A percentile compares a stretch with the other conserved stretches of the same genome.
These are phyloP conservation scores for Fraxinus velutina DNA, from an alignment of 305 asterid species.

Conservation along the genomic window DNA sequence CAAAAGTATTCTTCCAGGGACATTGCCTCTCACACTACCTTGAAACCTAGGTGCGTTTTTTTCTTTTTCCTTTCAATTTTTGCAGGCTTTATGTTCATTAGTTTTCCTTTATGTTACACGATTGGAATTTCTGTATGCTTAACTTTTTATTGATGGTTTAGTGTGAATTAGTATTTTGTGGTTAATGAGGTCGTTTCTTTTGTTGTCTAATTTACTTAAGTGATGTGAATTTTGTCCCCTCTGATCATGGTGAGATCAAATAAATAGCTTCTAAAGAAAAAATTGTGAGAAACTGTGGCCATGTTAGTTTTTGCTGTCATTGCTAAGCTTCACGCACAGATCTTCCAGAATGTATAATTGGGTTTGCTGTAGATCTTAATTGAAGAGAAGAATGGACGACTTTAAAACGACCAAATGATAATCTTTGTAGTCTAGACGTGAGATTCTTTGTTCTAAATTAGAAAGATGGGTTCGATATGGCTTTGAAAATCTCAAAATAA, in stretches of 20 bases:
- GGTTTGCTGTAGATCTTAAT: background rate
- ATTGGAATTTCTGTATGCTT: background rate
- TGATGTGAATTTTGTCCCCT: background rate
- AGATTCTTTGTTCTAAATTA: background rate
- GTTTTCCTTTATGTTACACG: background rate
- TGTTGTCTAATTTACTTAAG: background rate
- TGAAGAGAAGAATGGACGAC: background rate
- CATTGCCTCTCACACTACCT: conserved; percentile 81
- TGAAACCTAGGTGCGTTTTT: conserved; percentile 66
- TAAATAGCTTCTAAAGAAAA: background rate
- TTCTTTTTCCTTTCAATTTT: background rate
- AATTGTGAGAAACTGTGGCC: background rate
- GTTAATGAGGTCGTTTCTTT: background rate
- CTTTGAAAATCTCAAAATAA: background rate
- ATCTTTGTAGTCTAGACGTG: background rate
- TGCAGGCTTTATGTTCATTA: background rate
- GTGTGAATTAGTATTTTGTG: background rate
- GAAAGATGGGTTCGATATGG: background rate
- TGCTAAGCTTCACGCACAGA: background rate
- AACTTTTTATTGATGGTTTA: background rate
- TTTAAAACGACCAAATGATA: background rate
- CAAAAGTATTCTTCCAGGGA: conserved; percentile 94
- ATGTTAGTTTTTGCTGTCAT: background rate
- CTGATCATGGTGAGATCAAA: background rate
- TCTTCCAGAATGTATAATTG: background rate